Conservation (phyloP, 1,284 basidiomycete genomes). For the Laetiporus sulphureus region DNA sequence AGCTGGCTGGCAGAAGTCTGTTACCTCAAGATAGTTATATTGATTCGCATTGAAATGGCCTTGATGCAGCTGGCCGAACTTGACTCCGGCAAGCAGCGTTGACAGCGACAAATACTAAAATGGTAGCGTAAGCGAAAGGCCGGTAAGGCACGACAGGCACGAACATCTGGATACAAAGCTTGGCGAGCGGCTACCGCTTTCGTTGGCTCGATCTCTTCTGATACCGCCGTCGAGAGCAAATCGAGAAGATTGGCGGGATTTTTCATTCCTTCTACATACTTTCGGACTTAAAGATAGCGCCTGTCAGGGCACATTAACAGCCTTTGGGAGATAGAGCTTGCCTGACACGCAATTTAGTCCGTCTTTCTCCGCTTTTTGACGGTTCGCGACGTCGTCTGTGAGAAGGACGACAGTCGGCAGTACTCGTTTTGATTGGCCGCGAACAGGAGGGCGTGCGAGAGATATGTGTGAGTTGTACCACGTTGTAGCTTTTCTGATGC, state of each 20-base stretch:
- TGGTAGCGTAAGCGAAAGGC: conserved; percentile 2
- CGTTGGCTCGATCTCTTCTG: conserved; percentile 56
- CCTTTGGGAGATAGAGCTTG: conserved; percentile 22
- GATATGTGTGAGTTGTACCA: conserved; percentile 82
- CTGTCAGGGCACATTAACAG: not conserved
- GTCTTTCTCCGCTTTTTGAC: conserved; percentile 67
- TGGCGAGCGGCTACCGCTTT: conserved; percentile 45
- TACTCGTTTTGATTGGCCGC: conserved; percentile 34
- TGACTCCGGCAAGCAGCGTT: conserved; percentile 78
- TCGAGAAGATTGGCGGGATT: conserved; percentile 68
- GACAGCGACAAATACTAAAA: conserved; percentile 77
- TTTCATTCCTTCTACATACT: conserved; percentile 74
- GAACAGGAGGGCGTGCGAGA: conserved; percentile 43
- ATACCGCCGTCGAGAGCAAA: conserved; percentile 64
- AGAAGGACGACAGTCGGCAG: conserved; percentile 71
- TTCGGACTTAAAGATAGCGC: conserved; percentile 44
- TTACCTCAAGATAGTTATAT: conserved; percentile 94
- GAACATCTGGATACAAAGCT: conserved; percentile 74
- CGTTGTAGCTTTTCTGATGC: conserved; percentile 76
- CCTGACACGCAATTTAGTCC: conserved; percentile 64
- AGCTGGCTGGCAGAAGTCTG: too few relatives aligned
- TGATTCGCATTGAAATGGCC: conserved; percentile 95
- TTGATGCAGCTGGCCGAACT: conserved; percentile 79
- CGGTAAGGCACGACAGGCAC: conserved; percentile 10
- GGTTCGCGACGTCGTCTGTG: conserved; percentile 87